Base-by-base conservation (phyloP, 2,329 filamentous ascomycete genomes). In the Aspergillus quadrilineatus region DNA sequence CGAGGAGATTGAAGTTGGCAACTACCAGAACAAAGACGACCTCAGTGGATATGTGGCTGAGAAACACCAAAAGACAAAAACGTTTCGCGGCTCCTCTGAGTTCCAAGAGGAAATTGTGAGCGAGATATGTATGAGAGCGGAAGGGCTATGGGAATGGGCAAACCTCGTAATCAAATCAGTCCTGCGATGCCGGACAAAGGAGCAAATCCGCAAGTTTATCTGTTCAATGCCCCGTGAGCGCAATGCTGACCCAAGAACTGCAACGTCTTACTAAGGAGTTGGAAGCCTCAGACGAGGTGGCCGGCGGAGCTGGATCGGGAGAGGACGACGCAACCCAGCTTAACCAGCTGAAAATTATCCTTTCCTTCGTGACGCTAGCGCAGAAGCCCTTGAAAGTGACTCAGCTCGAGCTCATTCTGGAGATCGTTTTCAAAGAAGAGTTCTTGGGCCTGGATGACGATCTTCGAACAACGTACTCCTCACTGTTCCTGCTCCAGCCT, bases 71-170 rank as follows among this genome's bases (percentile, higher is more conserved):
- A 60, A 48, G 46, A 41, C 56, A 6, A 55, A 37, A 9, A n/a
- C 60, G 32, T 60, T 62, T 29, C 55, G 58, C 29, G 44, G 34
- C 5, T 28, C 29, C 49, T 14, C 57, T 5, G 51, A 51, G 5
- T 55, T 62, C 14, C 49, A 37, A 14, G 52, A 60, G 10, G 60
- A 60, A 14, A 15, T 55, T 14, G 43, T 60, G 45, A 39, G 15
- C 1, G 53, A 54, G 6, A 56, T 60, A 17, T 32, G 45, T 7
- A 6, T 4, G 17, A 8, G 52, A 45, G 59, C 59, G 7, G 59
- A 60, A 50, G 59, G 59, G 10, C 42, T 60, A 6, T 60, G 58
- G 59, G 56, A 58, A 52, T 60, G 59, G 59, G 56, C 56, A 3
- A 60, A 60, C 44, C 56, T 60, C 7, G 59, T 58, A 50, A 60